Evolutionary conservation across 2,329 filamentous ascomycete genomes (phyloP), one percentile per base, ranked within the genome.

Genomic region (Penicillium sclerotigenum): DNA sequence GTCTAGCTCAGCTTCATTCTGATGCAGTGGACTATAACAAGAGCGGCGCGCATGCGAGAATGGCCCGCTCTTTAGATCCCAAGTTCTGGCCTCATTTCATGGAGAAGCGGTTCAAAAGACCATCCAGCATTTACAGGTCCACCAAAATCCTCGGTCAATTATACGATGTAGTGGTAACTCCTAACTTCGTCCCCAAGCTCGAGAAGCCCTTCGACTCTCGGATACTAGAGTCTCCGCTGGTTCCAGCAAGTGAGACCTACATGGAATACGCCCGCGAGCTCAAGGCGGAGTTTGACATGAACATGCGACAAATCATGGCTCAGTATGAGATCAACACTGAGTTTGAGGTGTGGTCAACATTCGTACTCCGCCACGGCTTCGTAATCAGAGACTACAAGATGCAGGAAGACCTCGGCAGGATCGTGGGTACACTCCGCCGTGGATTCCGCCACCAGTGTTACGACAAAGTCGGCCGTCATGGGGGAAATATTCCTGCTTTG

Each of bases 11-110:
- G 9, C 77, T 97, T 3, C 94, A 99, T 71, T 97, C 94, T 0
- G 85, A 87, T 64, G 93, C 94, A 0, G 94, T 99, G 0, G 94
- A 99, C 71, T 99, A 94, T 69, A 87, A 90, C 42, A 99, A 99
- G 76, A 93, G 90, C 1, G 94, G 94, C 0, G 81, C 87, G 10
- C 83, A 89, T 0, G 93, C 92, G 0, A 75, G 81, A 20, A 88
- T 96, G 78, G 77, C 79, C 7, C 74, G 77, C 37, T 76, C 80
- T 0, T 76, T 94, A 4, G 77, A 79, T n/a, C 86, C 89, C 0
- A 77, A 65, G 6, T 75, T 65, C 52, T 96, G 85, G 83, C 94
- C 91, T 0, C 93, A 97, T 71, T 97, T 93, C 69, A 93, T 95
- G 87, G 88, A 91, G 69, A 91, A 87, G 68, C 80, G 76, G 7